These are phyloP conservation scores for Lepidopterella palustris DNA, from an alignment of 495 filamentous ascomycete genomes.

Conservation along the genomic window DNA sequence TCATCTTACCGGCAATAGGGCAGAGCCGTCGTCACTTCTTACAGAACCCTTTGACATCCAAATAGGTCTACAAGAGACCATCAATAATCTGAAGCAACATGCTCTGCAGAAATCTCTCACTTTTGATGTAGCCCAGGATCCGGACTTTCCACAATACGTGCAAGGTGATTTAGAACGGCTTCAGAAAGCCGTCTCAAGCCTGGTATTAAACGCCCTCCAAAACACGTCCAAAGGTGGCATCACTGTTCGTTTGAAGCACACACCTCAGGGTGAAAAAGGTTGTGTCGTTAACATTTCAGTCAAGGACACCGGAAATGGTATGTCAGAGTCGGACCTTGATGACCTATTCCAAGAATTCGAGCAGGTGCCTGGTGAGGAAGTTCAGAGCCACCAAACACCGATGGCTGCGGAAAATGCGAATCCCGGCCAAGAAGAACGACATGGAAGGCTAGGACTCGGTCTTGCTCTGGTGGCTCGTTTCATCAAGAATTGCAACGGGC, in stretches of 20 bases:
- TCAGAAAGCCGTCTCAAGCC: slow-evolving; percentile 7
- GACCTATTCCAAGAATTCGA: slow-evolving; percentile 12
- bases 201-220: slow-evolving; percentile 11
- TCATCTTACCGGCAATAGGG: slow-evolving; percentile 4
- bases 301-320: slow-evolving; percentile 9
- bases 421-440: neutral
- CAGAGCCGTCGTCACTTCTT: neutral
- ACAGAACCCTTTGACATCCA: slow-evolving; percentile 4
- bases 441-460: slow-evolving; percentile 5
- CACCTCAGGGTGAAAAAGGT: neutral
- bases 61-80: neutral
- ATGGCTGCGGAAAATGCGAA: neutral
- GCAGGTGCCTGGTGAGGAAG: slow-evolving; percentile 8
- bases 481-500: slow-evolving; percentile 10
- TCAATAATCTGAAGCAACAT: slow-evolving; percentile 2
- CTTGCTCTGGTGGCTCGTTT: slow-evolving; percentile 17
- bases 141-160: slow-evolving; percentile 4
- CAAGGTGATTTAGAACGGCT: slow-evolving; percentile 9
- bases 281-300: slow-evolving; percentile 11
- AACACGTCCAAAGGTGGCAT: slow-evolving; percentile 6
- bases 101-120: slow-evolving; percentile 2
- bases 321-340: slow-evolving; percentile 11
- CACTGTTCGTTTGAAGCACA: neutral
- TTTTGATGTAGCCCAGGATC: slow-evolving; percentile 6
- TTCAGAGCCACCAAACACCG: neutral